A percentile compares a stretch with the other conserved stretches of the same genome.
Conservation (phyloP, 176 grass and related monocot species). For the Stipa capillata region DNA sequence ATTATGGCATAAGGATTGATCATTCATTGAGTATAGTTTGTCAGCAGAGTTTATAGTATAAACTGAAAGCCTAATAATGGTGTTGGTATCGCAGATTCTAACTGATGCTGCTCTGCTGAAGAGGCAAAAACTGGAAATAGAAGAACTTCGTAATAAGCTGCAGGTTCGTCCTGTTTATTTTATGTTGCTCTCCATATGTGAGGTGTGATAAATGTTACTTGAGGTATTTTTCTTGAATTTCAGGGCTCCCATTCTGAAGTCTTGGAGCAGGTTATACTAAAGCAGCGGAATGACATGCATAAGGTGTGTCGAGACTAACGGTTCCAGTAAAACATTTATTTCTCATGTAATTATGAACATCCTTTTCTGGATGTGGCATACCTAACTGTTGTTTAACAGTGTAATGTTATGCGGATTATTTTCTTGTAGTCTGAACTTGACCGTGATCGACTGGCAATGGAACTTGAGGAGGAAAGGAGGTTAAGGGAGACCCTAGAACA, state of each 20-base stretch:
- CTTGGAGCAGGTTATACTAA: slow-evolving; percentile 84
- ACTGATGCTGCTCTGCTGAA: slow-evolving; percentile 93
- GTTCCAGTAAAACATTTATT: background rate
- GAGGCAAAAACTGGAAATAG: slow-evolving; percentile 88
- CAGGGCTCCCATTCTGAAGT: slow-evolving; percentile 96
- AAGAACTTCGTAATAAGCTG: slow-evolving; percentile 77
- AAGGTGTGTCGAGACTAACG: slow-evolving; percentile 41
- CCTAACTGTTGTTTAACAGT: background rate
- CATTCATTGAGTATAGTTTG: background rate
- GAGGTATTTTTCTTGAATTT: slow-evolving; percentile 27
- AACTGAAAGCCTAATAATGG: slow-evolving; percentile 12
- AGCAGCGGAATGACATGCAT: slow-evolving; percentile 92
- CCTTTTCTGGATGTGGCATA: background rate
- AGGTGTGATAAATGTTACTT: slow-evolving; percentile 11
- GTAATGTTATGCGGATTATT: background rate
- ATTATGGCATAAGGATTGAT: background rate
- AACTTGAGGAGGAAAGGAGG: slow-evolving; percentile 92
- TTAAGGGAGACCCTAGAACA: slow-evolving; percentile 42
- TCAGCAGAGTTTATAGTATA: background rate
- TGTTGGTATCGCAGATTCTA: slow-evolving; percentile 46
- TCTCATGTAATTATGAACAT: background rate
- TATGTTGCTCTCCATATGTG: background rate
- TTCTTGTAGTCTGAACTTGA: slow-evolving; percentile 84
- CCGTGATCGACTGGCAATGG: slow-evolving; percentile 67
- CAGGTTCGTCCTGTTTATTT: slow-evolving; percentile 53